Evolutionary conservation across 306 rosid species (phyloP).

Genomic region (Casuarina equisetifolia): DNA sequence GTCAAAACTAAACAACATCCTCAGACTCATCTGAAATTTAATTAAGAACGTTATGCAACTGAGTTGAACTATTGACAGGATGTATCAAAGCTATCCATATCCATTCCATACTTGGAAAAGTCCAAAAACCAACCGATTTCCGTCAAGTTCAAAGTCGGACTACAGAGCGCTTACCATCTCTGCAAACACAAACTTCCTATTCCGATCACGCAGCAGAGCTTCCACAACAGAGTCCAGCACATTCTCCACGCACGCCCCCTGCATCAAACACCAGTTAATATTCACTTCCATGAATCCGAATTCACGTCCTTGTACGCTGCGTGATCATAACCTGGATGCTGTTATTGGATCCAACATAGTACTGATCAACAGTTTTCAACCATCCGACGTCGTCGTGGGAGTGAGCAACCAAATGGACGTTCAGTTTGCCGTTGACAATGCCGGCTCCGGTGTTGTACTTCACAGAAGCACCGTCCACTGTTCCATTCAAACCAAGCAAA

Average conservation of each 20-base stretch:
- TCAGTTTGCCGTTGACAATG: conserved; percentile 64
- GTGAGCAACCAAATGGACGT: conserved; percentile 84
- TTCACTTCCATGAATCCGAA: not conserved
- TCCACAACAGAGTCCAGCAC: conserved; percentile 74
- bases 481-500: conserved; percentile 35
- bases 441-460: conserved; percentile 57
- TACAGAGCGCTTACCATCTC: conserved; percentile 61
- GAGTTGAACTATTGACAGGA: not conserved
- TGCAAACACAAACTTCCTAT: conserved; percentile 75
- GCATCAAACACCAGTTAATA: not conserved
- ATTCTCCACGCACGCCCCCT: conserved; percentile 85
- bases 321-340: conserved; percentile 55
- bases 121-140: not conserved
- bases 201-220: conserved; percentile 72
- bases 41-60: not conserved
- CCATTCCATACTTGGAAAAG: not conserved
- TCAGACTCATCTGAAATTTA: not conserved
- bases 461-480: conserved; percentile 33
- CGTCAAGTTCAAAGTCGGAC: not conserved
- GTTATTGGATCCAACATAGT: conserved; percentile 82
- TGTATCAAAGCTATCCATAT: no score
- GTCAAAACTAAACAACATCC: not conserved
- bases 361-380: conserved; percentile 86
- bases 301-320: not conserved
- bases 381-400: conserved; percentile 93